Percentiles rank a stretch among this genome's conserved stretches.
These are phyloP conservation scores for Catenaria anguillulae DNA, from an alignment of 371 early-diverging fungal genomes.

Conservation along the genomic window DNA sequence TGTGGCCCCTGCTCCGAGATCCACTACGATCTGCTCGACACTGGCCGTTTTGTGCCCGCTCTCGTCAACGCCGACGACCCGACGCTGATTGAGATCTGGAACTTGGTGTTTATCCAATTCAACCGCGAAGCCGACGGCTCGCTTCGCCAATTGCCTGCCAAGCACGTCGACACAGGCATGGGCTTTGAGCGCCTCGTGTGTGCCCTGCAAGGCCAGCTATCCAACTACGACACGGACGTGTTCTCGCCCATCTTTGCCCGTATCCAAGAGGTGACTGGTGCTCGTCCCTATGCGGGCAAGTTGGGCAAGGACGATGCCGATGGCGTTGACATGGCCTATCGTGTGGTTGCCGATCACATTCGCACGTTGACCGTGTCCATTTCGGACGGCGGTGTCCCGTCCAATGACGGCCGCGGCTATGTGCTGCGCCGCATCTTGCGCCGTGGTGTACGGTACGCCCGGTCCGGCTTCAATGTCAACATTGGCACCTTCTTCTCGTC, in stretches of 20 bases:
- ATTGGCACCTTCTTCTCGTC: slow-evolving; percentile 79
- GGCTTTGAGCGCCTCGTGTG: slow-evolving; percentile 58
- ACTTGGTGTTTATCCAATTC: slow-evolving; percentile 65
- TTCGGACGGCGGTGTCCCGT: slow-evolving; percentile 58
- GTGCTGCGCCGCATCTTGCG: slow-evolving; percentile 61
- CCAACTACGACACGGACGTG: slow-evolving; percentile 42
- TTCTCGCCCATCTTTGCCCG: slow-evolving; percentile 55
- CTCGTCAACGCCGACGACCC: slow-evolving; percentile 69
- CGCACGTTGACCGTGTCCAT: slow-evolving; percentile 55
- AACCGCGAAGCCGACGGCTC: slow-evolving; percentile 26
- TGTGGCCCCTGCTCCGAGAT: slow-evolving; percentile 72
- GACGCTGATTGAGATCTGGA: slow-evolving; percentile 75
- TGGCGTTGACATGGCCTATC: slow-evolving; percentile 95
- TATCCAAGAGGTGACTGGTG: slow-evolving; percentile 76
- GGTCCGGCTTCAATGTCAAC: slow-evolving; percentile 28
- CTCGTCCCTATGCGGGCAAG: slow-evolving; percentile 68
- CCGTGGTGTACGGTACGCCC: slow-evolving; percentile 52
- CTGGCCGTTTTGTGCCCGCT: slow-evolving; percentile 76
- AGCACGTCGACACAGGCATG: slow-evolving; percentile 71
- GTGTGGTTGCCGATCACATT: slow-evolving; percentile 76
- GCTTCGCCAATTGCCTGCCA: slow-evolving; percentile 35
- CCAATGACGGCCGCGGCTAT: slow-evolving; percentile 59
- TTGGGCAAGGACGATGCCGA: slow-evolving; percentile 83
- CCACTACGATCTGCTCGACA: slow-evolving; percentile 48
- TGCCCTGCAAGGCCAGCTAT: slow-evolving; percentile 78